Conservation (phyloP, 768 basidiomycete species). For the Tulasnella sp. region DNA sequence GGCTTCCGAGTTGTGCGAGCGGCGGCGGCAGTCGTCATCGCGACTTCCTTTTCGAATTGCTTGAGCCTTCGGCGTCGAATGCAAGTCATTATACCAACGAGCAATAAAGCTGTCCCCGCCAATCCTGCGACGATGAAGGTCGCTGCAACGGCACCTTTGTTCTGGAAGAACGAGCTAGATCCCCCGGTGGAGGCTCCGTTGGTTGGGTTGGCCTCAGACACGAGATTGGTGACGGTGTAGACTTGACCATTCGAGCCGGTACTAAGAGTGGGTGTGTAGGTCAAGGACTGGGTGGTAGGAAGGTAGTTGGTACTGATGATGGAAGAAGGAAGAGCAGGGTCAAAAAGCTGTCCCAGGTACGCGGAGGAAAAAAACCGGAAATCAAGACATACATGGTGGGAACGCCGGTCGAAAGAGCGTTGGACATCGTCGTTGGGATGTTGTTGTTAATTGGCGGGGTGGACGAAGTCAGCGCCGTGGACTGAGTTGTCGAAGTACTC, state of each 20-base stretch:
- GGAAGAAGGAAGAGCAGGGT: neutral
- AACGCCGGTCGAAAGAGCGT: neutral
- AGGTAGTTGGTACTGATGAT: neutral
- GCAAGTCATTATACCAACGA: conserved; percentile 55
- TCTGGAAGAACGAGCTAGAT: conserved; percentile 58
- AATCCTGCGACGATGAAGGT: conserved; percentile 74
- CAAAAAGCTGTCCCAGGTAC: neutral
- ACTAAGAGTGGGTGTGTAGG: neutral
- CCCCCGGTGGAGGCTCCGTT: neutral
- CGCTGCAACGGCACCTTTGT: conserved; percentile 72
- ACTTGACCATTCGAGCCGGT: conserved; percentile 28
- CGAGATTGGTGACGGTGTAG: conserved; percentile 31
- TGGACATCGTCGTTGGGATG: neutral
- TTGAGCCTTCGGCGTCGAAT: conserved; percentile 66
- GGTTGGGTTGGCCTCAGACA: neutral
- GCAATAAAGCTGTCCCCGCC: conserved; percentile 54
- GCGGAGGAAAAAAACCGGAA: neutral
- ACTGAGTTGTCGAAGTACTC: neutral
- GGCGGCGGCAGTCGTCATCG: conserved; percentile 69
- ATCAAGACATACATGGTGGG: conserved; percentile 9
- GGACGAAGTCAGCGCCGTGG: neutral
- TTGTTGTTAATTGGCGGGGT: neutral
- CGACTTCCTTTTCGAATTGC: conserved; percentile 73
- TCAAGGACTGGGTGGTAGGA: conserved; percentile 13
- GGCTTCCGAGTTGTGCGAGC: conserved; percentile 39